Conservation (phyloP, 1,284 basidiomycete genomes). For the Takashimella tepidaria region DNA sequence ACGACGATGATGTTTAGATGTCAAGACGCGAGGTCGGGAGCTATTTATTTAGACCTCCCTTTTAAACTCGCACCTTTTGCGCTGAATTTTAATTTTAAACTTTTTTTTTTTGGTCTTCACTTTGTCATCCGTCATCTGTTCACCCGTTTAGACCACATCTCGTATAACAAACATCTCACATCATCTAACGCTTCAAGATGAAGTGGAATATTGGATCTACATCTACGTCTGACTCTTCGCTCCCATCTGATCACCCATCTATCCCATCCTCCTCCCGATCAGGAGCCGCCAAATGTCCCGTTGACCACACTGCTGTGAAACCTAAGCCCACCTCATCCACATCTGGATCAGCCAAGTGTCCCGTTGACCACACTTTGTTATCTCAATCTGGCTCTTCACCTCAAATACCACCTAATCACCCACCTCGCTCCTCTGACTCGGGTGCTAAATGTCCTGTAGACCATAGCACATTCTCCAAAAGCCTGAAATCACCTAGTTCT, state of each 20-base stretch:
- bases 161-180: too few relatives aligned
- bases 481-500: not conserved
- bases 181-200: too few relatives aligned
- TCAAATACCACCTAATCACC: constrained; percentile 6
- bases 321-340: constrained; percentile 2
- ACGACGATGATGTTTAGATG: too few relatives aligned
- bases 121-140: too few relatives aligned
- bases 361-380: constrained; percentile 15
- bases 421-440: not conserved
- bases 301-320: constrained; percentile 16
- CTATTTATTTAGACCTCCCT: too few relatives aligned
- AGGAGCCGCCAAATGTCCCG: constrained; percentile 29
- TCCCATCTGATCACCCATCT: constrained; percentile 27
- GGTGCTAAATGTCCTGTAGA: constrained; percentile 43
- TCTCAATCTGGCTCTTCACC: too few relatives aligned
- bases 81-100: too few relatives aligned
- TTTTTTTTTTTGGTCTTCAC: too few relatives aligned
- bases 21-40: too few relatives aligned
- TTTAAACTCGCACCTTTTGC: too few relatives aligned
- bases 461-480: constrained; percentile 23
- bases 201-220: constrained; percentile 36
- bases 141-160: too few relatives aligned
- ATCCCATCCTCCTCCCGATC: constrained; percentile 14
- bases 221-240: constrained; percentile 3
- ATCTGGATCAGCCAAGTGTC: constrained; percentile 8